phyloP scores from a whole-genome alignment of 768 basidiomycete genomes.

The Amyloporia xantha region DNA sequence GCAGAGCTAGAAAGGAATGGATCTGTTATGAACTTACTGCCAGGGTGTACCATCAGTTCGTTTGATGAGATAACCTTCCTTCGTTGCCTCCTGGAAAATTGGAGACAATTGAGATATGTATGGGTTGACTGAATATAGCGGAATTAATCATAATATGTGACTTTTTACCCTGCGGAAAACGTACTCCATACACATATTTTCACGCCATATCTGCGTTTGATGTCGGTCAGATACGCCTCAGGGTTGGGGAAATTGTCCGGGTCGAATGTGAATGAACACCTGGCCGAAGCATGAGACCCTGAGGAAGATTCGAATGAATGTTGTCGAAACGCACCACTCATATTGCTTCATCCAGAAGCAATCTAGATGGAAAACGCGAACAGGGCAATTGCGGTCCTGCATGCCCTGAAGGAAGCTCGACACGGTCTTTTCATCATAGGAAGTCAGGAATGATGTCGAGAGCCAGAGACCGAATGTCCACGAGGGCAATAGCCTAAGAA shows the following conservation, averaged over 20 bases:
- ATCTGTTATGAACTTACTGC: constrained; percentile 38
- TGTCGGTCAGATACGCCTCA: constrained; percentile 51
- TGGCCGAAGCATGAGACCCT: too few species aligned
- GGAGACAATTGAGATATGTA: constrained; percentile 67
- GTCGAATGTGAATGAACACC: constrained; percentile 74
- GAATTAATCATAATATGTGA: too few species aligned
- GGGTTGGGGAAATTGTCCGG: constrained; percentile 73
- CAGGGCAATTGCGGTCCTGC: constrained; percentile 52
- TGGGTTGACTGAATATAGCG: constrained; percentile 48
- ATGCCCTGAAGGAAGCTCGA: constrained; percentile 66
- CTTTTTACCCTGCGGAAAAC: constrained; percentile 10
- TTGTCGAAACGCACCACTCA: constrained; percentile 48
- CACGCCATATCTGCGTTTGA: constrained; percentile 56
- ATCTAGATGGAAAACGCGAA: constrained; percentile 70
- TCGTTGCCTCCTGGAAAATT: constrained; percentile 61
- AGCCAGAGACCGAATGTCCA: constrained; percentile 80
- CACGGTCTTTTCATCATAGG: constrained; percentile 62
- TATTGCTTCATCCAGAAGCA: constrained; percentile 76
- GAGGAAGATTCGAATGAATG: constrained; percentile 1
- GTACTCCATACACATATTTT: constrained; percentile 71
- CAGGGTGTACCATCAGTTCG: constrained; percentile 59
- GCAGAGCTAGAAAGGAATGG: neutral
- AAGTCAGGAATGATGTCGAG: constrained; percentile 70
- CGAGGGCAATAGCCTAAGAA: constrained; percentile 51
- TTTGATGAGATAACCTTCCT: constrained; percentile 67